Conservation (phyloP, 768 basidiomycete genomes). For the Lactifluus subvellereus region DNA sequence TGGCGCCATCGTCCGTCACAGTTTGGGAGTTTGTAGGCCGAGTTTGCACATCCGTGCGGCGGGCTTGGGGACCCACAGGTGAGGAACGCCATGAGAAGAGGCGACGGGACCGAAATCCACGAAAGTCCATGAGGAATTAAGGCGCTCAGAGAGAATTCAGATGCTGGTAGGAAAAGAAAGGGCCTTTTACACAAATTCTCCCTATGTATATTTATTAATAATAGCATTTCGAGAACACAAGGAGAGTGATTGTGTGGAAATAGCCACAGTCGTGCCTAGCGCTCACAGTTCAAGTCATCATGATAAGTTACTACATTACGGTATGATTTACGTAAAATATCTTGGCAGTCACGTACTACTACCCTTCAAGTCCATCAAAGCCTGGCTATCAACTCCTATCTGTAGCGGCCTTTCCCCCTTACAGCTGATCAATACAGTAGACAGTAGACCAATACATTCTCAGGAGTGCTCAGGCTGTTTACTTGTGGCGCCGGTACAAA, state of each 20-base stretch:
- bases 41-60: not conserved
- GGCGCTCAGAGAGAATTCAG: not conserved
- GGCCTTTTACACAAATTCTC: not conserved
- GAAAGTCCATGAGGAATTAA: not conserved
- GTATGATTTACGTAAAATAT: too few relatives aligned
- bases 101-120: not conserved
- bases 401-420: too few relatives aligned
- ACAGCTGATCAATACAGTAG: too few relatives aligned
- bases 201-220: not conserved
- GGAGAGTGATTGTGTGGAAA: not conserved
- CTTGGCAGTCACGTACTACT: too few relatives aligned
- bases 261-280: not conserved
- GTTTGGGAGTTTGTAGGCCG: not conserved
- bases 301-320: too few relatives aligned
- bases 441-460: too few relatives aligned
- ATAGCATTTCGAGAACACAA: not conserved
- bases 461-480: too few relatives aligned
- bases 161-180: not conserved
- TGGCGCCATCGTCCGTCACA: not conserved
- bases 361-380: too few relatives aligned
- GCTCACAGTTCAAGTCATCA: too few relatives aligned
- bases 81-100: slow-evolving; percentile 2
- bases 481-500: too few relatives aligned
- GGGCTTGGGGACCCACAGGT: not conserved
- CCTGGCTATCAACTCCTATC: too few relatives aligned